Base-by-base conservation (phyloP, 2,329 filamentous ascomycete species). In the Dryadomyces sulphureus region DNA sequence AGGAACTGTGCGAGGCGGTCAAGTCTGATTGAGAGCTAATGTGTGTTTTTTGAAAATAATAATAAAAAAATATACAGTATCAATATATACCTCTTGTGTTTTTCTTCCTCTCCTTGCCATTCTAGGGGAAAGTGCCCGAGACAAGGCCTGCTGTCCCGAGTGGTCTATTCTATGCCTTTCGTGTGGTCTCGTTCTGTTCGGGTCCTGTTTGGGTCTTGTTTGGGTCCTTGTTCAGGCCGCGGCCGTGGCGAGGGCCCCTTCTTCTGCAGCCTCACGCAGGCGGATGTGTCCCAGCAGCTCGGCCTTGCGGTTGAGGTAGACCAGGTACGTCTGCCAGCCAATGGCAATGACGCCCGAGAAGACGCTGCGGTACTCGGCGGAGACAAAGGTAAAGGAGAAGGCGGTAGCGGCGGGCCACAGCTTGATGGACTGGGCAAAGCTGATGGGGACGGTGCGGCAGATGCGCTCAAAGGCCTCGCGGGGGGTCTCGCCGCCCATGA, bases 321-420 rank as follows among this genome's bases (percentile, higher is more conserved):
- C 85, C 54, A 95, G 58, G 68, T 94, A 95, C 1, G 86, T 88
- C 72, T 94, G 89, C 89, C 89, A 95, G 0, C 84, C 84, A 44
- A 94, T 81, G 1, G 86, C 85, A 52, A 94, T 73, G 7, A 82
- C 65, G 1, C 84, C 86, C 0, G 82, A 77, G 54, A 94, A 92
- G 16, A 94, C 72, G 54, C 79, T 84, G 43, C 89, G 70, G 62
- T 86, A 90, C 57, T 90, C 79, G 41, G 87, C 68, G 22, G 80
- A 77, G 5, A 95, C 67, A 56, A 86, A 92, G n/a, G 82, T 78
- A 57, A 95, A 93, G 60, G 73, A 89, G 58, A 95, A 81, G 0
- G 87, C 87, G 14, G 83, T 93, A 16, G 94, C 82, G 0, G 78
- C 77, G 0, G 89, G 90, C 89, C 89, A 95, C 21, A 95, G 62